Conservation (phyloP, 306 rosid genomes). For the Rosa multiflora region DNA sequence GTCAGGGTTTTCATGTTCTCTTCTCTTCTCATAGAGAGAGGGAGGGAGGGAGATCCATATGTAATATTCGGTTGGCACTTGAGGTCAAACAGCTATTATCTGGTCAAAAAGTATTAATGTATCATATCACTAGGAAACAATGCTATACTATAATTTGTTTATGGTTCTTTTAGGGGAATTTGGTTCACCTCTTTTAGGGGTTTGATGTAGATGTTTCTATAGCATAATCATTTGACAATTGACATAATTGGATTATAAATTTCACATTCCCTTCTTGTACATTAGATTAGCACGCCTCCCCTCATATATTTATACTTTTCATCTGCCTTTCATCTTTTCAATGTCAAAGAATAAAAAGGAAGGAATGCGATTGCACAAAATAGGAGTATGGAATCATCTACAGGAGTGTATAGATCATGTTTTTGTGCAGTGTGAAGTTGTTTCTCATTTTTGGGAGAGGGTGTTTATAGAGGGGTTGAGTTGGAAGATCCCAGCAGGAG, state of each 20-base stretch:
- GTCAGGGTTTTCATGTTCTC: background rate
- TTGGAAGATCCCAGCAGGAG: background rate
- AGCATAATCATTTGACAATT: no score
- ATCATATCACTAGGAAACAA: background rate
- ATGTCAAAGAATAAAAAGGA: background rate
- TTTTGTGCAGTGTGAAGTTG: background rate
- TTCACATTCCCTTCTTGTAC: background rate
- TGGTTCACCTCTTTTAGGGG: background rate
- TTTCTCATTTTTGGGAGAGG: background rate
- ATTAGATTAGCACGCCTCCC: no score
- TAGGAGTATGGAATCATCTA: no score
- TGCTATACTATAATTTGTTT: background rate
- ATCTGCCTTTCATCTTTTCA: no score
- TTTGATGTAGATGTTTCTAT: no score
- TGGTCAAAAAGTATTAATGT: background rate
- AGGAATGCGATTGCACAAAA: no score
- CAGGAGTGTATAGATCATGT: background rate
- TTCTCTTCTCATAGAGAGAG: background rate
- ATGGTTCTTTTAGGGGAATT: background rate
- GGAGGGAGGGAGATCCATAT: background rate
- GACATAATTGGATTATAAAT: no score
- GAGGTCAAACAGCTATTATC: background rate
- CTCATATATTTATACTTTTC: no score
- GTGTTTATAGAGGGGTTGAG: background rate
- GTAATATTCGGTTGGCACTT: background rate